A percentile compares a stretch with the other conserved stretches of the same genome.
Evolutionary conservation across 1,139 yeast species (phyloP).

Genomic region (Pichia sp.): DNA sequence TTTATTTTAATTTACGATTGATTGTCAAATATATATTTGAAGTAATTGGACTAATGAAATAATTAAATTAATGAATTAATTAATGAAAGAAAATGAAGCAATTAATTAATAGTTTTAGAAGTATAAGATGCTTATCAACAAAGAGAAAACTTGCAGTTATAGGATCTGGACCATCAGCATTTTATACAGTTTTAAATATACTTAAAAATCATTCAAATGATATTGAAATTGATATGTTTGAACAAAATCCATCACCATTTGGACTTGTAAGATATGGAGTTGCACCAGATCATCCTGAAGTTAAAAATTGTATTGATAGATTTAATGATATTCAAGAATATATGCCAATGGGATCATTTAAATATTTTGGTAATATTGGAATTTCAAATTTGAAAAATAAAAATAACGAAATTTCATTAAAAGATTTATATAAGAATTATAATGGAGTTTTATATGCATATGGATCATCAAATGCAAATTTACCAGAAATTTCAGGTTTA

Average conservation of each 20-base stretch:
- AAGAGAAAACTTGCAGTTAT: constrained; percentile 62
- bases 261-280: constrained; percentile 92
- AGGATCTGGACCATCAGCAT: constrained; percentile 97
- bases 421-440: constrained; percentile 47
- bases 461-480: constrained; percentile 63
- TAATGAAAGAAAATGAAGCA: too few relatives aligned
- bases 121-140: neutral
- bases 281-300: constrained; percentile 99
- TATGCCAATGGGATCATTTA: constrained; percentile 32
- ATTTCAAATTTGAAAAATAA: constrained; percentile 45
- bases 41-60: too few relatives aligned
- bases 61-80: too few relatives aligned
- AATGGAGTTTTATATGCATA: constrained; percentile 75
- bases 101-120: neutral
- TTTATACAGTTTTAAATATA: constrained; percentile 78
- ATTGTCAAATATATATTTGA: too few relatives aligned
- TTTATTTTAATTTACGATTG: too few relatives aligned
- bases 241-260: constrained; percentile 80
- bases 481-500: constrained; percentile 43
- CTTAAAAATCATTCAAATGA: constrained; percentile 39
- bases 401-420: constrained; percentile 45
- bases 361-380: constrained; percentile 70
- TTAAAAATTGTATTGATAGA: constrained; percentile 80
- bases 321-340: constrained; percentile 47
- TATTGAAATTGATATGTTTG: constrained; percentile 57